Evolutionary conservation across 306 rosid species (phyloP), one percentile per base, ranked within the genome.

Genomic region (Vigna reflexopilosa): DNA sequence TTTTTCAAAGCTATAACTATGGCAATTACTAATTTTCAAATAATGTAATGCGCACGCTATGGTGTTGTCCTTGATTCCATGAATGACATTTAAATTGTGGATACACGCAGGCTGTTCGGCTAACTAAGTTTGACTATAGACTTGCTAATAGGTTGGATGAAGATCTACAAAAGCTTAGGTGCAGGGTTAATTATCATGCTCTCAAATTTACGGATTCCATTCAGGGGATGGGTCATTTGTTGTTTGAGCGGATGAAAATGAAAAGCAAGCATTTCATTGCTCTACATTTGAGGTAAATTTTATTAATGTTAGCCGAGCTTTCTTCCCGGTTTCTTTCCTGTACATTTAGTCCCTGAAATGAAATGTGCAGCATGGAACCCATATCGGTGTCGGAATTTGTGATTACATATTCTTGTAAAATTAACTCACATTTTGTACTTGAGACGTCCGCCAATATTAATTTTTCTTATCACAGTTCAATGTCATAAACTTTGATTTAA

Each of bases 91-190:
- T 75, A 13, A 13, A 58, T 76, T 73, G 42, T 34, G 42, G 70
- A 57, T 75, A 76, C 92, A 89, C n/a, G 68, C 68, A 62, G 98
- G 97, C 72, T 87, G 90, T 92, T 74, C 93, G 73, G 82, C 94
- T 94, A 68, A 85, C 92, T 3, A 94, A 94, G 85, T 94, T 89
- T 82, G 98, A 94, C 86, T 94, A 90, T 67, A 90, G 98, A 81
- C 98, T 94, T 80, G 85, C 98, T 52, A 94, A 90, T 82, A 85
- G 20, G 85, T 52, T 94, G 88, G 86, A 85, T 49, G 77, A 81
- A 49, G 81, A 89, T 56, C 85, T 94, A 42, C 98, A 94, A 55
- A 94, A 73, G 86, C 85, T 94, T 67, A 87, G 98, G 82, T 94
- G 98, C 70, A 85, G 98, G 65, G 96, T 85, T 30, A 94, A 94